These are phyloP conservation scores for Lantana camara DNA, from an alignment of 257 asterid genomes.

Conservation along the genomic window DNA sequence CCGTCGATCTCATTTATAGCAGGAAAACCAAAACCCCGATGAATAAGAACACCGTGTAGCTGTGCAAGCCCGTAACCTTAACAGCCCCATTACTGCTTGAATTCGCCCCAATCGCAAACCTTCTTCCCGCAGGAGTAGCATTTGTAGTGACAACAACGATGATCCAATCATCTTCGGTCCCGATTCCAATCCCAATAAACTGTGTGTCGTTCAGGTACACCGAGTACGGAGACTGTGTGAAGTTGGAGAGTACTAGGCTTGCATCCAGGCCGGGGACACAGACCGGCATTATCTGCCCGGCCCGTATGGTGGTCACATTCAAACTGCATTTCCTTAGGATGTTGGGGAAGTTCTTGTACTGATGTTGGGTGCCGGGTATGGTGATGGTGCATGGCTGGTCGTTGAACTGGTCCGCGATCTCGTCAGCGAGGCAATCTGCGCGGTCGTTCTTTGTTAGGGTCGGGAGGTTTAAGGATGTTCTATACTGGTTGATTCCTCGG, in stretches of 20 bases:
- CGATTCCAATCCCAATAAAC: constrained; percentile 74
- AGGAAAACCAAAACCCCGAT: constrained; percentile 35
- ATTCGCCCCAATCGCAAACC: constrained; percentile 43
- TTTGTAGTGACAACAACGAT: constrained; percentile 75
- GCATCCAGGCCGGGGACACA: constrained; percentile 74
- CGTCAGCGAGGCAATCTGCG: constrained; percentile 83
- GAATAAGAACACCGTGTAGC: constrained; percentile 28
- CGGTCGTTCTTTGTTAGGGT: constrained; percentile 61
- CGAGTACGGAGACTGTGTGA: constrained; percentile 65
- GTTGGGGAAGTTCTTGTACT: constrained; percentile 54
- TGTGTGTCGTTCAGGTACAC: constrained; percentile 56
- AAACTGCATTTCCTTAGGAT: constrained; percentile 63
- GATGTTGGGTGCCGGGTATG: constrained; percentile 80
- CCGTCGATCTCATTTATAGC: too few species aligned
- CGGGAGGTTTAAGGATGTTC: constrained; percentile 66
- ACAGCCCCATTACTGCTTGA: constrained; percentile 37
- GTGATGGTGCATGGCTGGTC: constrained; percentile 80
- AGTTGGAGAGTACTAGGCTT: constrained; percentile 67
- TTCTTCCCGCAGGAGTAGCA: constrained; percentile 73
- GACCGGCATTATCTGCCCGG: constrained; percentile 78
- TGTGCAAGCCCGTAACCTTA: constrained; percentile 26
- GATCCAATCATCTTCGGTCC: constrained; percentile 65
- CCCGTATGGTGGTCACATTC: constrained; percentile 78
- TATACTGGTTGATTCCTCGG: constrained; percentile 70
- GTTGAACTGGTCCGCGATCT: constrained; percentile 68